Conservation (phyloP, 768 basidiomycete genomes). For the Chalciporus chontae region DNA sequence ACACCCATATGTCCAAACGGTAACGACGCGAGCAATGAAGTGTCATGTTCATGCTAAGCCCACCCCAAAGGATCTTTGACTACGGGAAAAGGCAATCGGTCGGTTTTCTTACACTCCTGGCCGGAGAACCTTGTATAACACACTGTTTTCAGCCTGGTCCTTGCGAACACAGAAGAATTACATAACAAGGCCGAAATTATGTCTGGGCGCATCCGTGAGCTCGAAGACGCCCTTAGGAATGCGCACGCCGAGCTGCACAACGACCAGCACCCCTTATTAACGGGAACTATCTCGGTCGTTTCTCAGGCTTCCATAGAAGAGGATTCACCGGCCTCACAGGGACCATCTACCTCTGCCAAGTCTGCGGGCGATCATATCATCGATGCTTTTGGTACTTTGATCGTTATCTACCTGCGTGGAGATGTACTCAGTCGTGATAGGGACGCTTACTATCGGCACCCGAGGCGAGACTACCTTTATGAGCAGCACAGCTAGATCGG, state of each 20-base stretch:
- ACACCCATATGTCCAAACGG: conserved; percentile 77
- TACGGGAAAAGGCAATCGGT: conserved; percentile 60
- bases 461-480: conserved; percentile 54
- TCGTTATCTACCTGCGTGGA: not conserved
- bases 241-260: conserved; percentile 48
- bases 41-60: not conserved
- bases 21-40: conserved; percentile 21
- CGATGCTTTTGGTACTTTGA: conserved; percentile 45
- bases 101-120: conserved; percentile 3
- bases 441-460: conserved; percentile 55
- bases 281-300: conserved; percentile 21
- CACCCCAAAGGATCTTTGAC: conserved; percentile 44
- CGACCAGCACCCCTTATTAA: conserved; percentile 48
- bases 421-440: conserved; percentile 27
- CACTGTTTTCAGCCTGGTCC: conserved; percentile 41
- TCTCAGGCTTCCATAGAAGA: conserved; percentile 26
- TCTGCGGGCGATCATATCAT: conserved; percentile 43
- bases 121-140: not conserved
- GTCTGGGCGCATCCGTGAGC: conserved; percentile 51
- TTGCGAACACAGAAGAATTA: conserved; percentile 68
- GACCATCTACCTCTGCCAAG: conserved; percentile 8
- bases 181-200: conserved; percentile 61
- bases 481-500: conserved; percentile 64
- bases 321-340: conserved; percentile 12
- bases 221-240: conserved; percentile 54